Percentiles rank a stretch among this genome's conserved stretches.
These are phyloP conservation scores for Microstroma glucosiphilum DNA, from an alignment of 1,284 basidiomycete species.

Conservation along the genomic window DNA sequence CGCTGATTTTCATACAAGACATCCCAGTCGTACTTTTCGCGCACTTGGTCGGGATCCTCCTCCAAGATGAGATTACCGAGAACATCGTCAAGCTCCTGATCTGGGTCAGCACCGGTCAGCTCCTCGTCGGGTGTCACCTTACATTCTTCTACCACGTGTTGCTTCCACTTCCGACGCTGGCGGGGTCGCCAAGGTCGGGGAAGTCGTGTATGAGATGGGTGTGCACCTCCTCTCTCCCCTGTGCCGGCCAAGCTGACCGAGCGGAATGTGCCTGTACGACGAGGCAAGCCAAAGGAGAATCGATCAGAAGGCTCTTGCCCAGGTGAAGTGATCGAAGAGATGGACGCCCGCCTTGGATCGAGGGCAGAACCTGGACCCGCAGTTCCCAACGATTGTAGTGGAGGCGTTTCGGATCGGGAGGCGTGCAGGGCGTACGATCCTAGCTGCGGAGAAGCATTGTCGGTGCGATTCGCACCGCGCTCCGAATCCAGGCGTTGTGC, in stretches of 20 bases:
- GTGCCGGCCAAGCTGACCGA: slow-evolving; percentile 11
- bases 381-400: too few relatives aligned
- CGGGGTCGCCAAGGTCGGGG: slow-evolving; percentile 8
- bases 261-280: too few relatives aligned
- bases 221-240: background rate
- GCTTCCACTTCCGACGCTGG: slow-evolving; percentile 10
- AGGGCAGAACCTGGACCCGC: too few relatives aligned
- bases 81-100: slow-evolving; percentile 30
- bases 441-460: too few relatives aligned
- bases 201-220: background rate
- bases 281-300: background rate
- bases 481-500: too few relatives aligned
- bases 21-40: slow-evolving; percentile 41
- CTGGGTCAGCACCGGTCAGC: slow-evolving; percentile 11
- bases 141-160: slow-evolving; percentile 18
- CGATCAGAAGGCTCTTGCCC: background rate
- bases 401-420: too few relatives aligned
- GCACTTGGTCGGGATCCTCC: slow-evolving; percentile 28
- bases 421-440: too few relatives aligned
- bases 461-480: too few relatives aligned
- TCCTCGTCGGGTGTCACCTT: slow-evolving; percentile 18
- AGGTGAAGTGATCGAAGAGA: background rate
- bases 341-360: too few relatives aligned
- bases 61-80: slow-evolving; percentile 30
- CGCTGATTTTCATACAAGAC: slow-evolving; percentile 49